These are phyloP conservation scores for Hyaloperonospora arabidopsidis DNA, from an alignment of 352 stramenopile genomes.

Conservation along the genomic window DNA sequence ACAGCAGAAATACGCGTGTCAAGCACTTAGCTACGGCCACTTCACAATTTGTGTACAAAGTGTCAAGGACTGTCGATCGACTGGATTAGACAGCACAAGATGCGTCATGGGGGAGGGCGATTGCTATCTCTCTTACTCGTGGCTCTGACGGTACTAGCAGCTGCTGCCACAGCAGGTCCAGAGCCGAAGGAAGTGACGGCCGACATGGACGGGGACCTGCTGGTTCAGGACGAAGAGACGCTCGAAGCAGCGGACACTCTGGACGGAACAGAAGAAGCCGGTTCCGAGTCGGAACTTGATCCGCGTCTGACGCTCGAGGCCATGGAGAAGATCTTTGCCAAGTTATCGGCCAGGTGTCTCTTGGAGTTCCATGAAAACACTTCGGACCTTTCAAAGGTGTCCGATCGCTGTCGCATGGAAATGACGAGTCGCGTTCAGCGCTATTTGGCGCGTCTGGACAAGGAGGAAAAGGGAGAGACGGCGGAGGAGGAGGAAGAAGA, in stretches of 20 bases:
- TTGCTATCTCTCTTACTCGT: conserved; percentile 43
- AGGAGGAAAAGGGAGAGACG: conserved; percentile 28
- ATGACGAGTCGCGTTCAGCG: conserved; percentile 52
- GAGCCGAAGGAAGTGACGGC: conserved; percentile 25
- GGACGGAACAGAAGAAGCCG: conserved; percentile 14
- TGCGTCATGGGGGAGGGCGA: conserved; percentile 30
- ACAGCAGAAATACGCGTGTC: conserved; percentile 9
- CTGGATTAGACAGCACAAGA: conserved; percentile 6
- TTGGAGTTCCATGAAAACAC: conserved; percentile 69
- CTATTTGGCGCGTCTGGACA: conserved; percentile 47
- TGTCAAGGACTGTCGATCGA: background rate
- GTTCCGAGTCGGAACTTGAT: conserved; percentile 25
- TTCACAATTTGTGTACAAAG: background rate
- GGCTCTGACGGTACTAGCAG: conserved; percentile 35
- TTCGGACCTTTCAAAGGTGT: conserved; percentile 49
- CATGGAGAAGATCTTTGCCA: conserved; percentile 63
- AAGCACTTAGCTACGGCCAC: conserved; percentile 3
- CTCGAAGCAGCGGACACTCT: conserved; percentile 22
- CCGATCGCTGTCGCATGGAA: conserved; percentile 53
- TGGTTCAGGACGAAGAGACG: conserved; percentile 38
- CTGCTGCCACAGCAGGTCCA: conserved; percentile 19
- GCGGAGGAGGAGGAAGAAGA: conserved; percentile 28
- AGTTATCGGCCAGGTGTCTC: conserved; percentile 65
- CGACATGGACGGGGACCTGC: conserved; percentile 33
- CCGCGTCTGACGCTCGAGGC: conserved; percentile 47